Evolutionary conservation across 2,329 filamentous ascomycete species (phyloP).

Genomic region (Ramichloridium luteum): DNA sequence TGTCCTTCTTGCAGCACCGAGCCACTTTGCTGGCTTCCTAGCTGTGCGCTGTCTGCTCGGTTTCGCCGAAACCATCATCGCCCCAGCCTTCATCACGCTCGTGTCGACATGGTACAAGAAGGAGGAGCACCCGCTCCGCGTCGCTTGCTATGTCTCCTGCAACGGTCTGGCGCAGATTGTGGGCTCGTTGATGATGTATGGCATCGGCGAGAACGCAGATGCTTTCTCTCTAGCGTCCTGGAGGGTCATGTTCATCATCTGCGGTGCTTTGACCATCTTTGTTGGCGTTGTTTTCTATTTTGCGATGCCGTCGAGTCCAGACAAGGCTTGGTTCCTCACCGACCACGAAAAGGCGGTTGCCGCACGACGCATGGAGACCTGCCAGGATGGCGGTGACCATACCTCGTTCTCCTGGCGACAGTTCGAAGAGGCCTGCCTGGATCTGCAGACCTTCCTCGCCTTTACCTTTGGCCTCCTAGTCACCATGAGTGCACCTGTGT

Average conservation of each 20-base stretch:
- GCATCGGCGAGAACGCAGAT: conserved; percentile 33
- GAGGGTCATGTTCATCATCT: conserved; percentile 39
- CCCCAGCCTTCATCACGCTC: conserved; percentile 36
- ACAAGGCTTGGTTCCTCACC: conserved; percentile 39
- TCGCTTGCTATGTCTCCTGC: conserved; percentile 33
- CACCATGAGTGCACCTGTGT: conserved; percentile 35
- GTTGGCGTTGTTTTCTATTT: conserved; percentile 36
- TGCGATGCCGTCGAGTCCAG: conserved; percentile 36
- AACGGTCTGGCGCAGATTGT: conserved; percentile 37
- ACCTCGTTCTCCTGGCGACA: conserved; percentile 34
- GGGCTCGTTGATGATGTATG: conserved; percentile 39
- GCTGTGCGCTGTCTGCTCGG: conserved; percentile 27
- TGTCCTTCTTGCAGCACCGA: conserved; percentile 34
- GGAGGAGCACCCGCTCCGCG: conserved; percentile 18
- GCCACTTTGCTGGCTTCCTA: conserved; percentile 25
- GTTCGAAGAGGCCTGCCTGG: conserved; percentile 33
- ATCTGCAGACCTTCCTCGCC: conserved; percentile 34
- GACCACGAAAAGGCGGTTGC: conserved; percentile 32
- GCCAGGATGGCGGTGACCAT: conserved; percentile 32
- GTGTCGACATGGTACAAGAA: conserved; percentile 25
- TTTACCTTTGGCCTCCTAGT: conserved; percentile 37
- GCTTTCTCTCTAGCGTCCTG: conserved; percentile 30
- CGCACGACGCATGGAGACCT: conserved; percentile 25
- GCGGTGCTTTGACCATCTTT: conserved; percentile 35
- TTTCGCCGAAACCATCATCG: conserved; percentile 34